Base-by-base conservation (phyloP, 2,329 filamentous ascomycete genomes). In the Karstenula rhodostoma region DNA sequence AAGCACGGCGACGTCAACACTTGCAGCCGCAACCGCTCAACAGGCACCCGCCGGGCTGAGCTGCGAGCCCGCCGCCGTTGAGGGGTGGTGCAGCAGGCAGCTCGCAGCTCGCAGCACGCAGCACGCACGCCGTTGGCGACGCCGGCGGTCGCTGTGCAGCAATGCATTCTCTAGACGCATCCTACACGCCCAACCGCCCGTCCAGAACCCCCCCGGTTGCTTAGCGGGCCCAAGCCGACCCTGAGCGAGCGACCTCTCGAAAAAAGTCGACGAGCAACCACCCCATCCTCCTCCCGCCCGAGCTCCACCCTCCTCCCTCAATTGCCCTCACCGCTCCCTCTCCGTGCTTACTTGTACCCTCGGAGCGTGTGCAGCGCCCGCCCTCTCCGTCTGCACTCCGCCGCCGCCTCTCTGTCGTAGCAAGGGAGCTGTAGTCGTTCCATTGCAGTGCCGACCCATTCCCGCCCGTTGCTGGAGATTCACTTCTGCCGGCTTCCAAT, bases 391-490 rank as follows among this genome's bases (percentile, higher is more conserved):
- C 27, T 35, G 40, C 42, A 37, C n/a, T 47, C 23, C 40, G 35
- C 56, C 19, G 19, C 47, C 17, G 43, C 17, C n/a, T 35, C 33
- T 23, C 44, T 29, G 12, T 37, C 35, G 19, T 55, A 57, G 68
- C 74, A 74, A 70, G 74, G 74, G 73, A 74, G 72, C 73, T 75
- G 73, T 69, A 52, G 62, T 59, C 57, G 59, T 50, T 32, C 43
- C 32, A 47, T 63, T 68, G 72, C 69, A 75, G 72, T 73, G 65
- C 61, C 47, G 50, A 72, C 73, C 49, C 72, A 71, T 61, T 74
- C 74, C 72, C 71, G 57, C 67, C 62, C 29, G 29, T 47, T 53
- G 65, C 64, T 62, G 74, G 70, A 72, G 74, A 78, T 77, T 77
- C 68, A 68, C 65, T 78, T 77, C 74, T 75, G 64, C 69, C 71